Percentiles rank a stretch among this genome's conserved stretches.
Conservation (phyloP, 179 eudicot genomes). For the Silene coronaria region DNA sequence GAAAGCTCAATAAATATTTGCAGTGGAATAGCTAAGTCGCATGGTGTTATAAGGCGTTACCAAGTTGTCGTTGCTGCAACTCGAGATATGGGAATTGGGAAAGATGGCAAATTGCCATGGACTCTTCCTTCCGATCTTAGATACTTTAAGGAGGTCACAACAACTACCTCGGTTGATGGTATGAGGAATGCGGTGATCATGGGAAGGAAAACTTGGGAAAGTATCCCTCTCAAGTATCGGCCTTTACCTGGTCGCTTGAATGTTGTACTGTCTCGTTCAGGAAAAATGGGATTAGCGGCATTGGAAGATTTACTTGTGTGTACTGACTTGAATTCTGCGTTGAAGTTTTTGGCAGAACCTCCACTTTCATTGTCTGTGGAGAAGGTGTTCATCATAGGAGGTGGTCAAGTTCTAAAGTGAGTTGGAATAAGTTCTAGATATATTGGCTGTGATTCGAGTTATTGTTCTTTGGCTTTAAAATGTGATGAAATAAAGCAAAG, state of each 20-base stretch:
- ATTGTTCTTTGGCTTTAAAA: too few relatives aligned
- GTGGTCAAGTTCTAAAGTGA: constrained; percentile 30
- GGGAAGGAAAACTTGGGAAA: constrained; percentile 33
- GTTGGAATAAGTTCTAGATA: neutral
- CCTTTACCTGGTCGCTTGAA: constrained; percentile 30
- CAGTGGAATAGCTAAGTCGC: neutral
- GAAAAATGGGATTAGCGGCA: constrained; percentile 4
- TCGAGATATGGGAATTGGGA: constrained; percentile 30
- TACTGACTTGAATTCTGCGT: constrained; percentile 15
- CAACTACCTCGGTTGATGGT: constrained; percentile 8
- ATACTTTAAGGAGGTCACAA: constrained; percentile 28
- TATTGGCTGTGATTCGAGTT: too few relatives aligned
- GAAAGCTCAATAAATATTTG: constrained; percentile 8
- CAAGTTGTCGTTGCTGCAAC: constrained; percentile 33
- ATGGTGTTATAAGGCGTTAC: constrained; percentile 9
- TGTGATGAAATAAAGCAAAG: too few relatives aligned
- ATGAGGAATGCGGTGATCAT: constrained; percentile 32
- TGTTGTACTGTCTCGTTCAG: constrained; percentile 27
- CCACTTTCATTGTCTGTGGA: constrained; percentile 17
- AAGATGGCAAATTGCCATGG: constrained; percentile 32
- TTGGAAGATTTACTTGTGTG: constrained; percentile 19
- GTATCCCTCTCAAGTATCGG: constrained; percentile 23
- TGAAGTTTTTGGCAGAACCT: constrained; percentile 18
- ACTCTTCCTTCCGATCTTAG: constrained; percentile 22
- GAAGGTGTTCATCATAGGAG: constrained; percentile 32